Evolutionary conservation across 768 basidiomycete species (phyloP), one percentile per base, ranked within the genome.

Genomic region (Leccinellum albellum): DNA sequence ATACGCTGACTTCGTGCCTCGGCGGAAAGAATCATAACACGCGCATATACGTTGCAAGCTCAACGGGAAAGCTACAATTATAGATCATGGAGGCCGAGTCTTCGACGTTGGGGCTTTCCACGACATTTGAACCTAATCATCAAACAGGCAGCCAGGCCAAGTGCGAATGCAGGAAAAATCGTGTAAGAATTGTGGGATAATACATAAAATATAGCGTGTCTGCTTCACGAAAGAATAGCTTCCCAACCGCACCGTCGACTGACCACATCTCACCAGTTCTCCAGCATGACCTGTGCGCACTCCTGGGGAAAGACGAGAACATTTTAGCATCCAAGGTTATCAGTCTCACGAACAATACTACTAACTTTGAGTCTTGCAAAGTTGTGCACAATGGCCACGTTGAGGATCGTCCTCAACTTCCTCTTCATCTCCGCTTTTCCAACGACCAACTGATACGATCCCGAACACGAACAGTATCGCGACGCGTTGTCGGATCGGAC

Each of bases 401-500:
- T 95, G 44, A 90, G 84, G 57, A 95, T 85, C 40, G 93, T 94
- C 60, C 85, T 78, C 62, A 98, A 66, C 70, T 82, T 87, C 50
- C 88, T 76, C 63, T 83, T 82, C 57, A 82, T 75, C 51, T 98
- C 94, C 35, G 76, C 80, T 69, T 88, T 89, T 58, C 82, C 87
- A 53, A 89, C 66, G 15, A 86, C 89, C 42, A 89, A 77, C 59
- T 84, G 79, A 70, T 89, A 97, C 1, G 85, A 74, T 13, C 94
- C 96, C 17, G 95, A 97, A 70, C 97, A 98, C 26, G 82, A 78
- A 68, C 96, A 98, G 54, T 87, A 88, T 58, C 84, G 76, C 17
- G 91, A 86, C 20, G 98, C 79, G 68, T 93, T 94, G 67, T 95
- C 92, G 48, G 88, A 83, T 61, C 91, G 94, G 58, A 97, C 83